Conservation (phyloP, 2,329 filamentous ascomycete species). For the Phaeosphaeria sp. region DNA sequence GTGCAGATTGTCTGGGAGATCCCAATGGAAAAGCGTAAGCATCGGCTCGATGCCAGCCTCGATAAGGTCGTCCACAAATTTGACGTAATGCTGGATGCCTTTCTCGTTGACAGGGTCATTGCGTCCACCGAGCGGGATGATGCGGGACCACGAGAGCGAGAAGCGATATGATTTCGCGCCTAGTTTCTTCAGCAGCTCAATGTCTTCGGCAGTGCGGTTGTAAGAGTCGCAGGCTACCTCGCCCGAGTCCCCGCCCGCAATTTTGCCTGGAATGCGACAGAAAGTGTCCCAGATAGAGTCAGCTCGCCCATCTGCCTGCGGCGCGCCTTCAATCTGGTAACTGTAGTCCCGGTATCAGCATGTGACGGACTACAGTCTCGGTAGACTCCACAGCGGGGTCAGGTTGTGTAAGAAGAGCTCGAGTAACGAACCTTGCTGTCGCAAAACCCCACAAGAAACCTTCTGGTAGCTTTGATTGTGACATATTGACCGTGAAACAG, state of each 20-base stretch:
- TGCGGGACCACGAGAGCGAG: slow-evolving; percentile 81
- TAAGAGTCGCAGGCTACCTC: slow-evolving; percentile 87
- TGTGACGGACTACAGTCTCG: slow-evolving; percentile 8
- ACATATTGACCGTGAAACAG: slow-evolving; percentile 30
- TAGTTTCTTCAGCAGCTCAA: slow-evolving; percentile 75
- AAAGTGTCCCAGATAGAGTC: slow-evolving; percentile 93
- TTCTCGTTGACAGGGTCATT: slow-evolving; percentile 81
- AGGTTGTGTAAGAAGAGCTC: slow-evolving; percentile 21
- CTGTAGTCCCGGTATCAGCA: slow-evolving; percentile 55
- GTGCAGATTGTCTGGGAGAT: slow-evolving; percentile 79
- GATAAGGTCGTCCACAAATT: slow-evolving; percentile 78
- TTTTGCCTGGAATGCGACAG: slow-evolving; percentile 80
- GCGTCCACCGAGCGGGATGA: slow-evolving; percentile 85
- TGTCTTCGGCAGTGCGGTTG: slow-evolving; percentile 78
- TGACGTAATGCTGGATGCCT: slow-evolving; percentile 78
- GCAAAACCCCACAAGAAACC: slow-evolving; percentile 52
- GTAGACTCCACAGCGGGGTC: slow-evolving; percentile 29
- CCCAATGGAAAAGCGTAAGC: slow-evolving; percentile 88
- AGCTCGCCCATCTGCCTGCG: slow-evolving; percentile 76
- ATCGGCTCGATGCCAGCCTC: slow-evolving; percentile 80
- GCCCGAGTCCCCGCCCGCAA: slow-evolving; percentile 77
- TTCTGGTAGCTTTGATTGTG: slow-evolving; percentile 47
- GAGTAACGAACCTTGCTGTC: slow-evolving; percentile 48
- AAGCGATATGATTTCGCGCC: slow-evolving; percentile 82
- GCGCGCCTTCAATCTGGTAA: slow-evolving; percentile 86